Base-by-base conservation (phyloP, 78 protist species). In the Cavenderia fasciculata region DNA sequence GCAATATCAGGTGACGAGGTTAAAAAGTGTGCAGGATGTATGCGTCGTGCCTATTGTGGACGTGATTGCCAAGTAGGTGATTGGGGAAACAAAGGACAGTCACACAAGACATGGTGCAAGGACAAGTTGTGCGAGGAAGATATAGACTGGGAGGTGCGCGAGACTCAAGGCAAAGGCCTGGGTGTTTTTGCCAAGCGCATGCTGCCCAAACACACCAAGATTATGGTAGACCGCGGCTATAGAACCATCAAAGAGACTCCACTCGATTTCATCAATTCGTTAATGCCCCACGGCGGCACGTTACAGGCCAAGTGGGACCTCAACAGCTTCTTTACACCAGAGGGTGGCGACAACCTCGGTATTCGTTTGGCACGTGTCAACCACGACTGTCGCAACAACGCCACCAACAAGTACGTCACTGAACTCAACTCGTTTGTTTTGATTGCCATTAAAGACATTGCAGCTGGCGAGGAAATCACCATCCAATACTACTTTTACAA, bases 401-500 rank as follows among this genome's bases (percentile, higher is more conserved):
- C 82, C 7, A 54, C 82, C 10, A 54, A 49, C 25, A 73, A 73
- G 59, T 73, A 38, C 38, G 33, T 73, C 33, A 34, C 68, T 38
- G 82, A 73, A 54, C 54, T 73, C 33, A 73, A 54, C 54, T 19
- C 66, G 21, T 73, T 73, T 12, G 38, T 73, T 2, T 54, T 73
- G 21, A 59, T 73, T 38, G 66, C 82, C 21, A 73, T 54, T 54
- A 49, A 25, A 54, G 82, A 73, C 38, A 73, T 73, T 25, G 33
- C 49, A 54, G 56, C 34, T 6, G 82, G 38, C 25, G 82, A 73
- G 25, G 82, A 73, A 23, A 73, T 73, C 12, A 29, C 63, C 6
- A 73, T 73, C 38, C 82, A 73, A 46, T 73, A 73, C 61, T 54
- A 73, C n/a, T 73, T 38, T n/a, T 73, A 73, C n/a, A 73, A 73